These are phyloP conservation scores for Oryza coarctata DNA, from an alignment of 176 grass and related monocot genomes.

Conservation along the genomic window DNA sequence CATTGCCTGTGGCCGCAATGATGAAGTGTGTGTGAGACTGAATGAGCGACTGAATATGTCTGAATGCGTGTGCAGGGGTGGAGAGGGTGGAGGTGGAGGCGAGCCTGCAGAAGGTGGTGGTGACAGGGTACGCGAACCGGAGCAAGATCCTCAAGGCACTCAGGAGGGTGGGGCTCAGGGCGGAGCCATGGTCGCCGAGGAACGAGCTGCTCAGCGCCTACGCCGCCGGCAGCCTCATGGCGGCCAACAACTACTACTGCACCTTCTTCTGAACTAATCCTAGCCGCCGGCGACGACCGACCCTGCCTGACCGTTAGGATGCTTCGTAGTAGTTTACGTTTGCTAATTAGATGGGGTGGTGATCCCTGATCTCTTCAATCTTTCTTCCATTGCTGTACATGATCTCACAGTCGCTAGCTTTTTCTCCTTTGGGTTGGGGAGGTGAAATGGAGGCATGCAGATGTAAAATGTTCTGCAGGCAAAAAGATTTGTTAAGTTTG, in stretches of 20 bases:
- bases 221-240: conserved; percentile 60
- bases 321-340: background rate
- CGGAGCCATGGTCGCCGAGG: conserved; percentile 79
- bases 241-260: conserved; percentile 60
- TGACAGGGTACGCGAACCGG: conserved; percentile 85
- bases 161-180: conserved; percentile 88
- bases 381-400: conserved; percentile 22
- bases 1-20: conserved; percentile 14
- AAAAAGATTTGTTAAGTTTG: background rate
- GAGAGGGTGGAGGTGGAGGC: conserved; percentile 95
- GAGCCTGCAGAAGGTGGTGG: conserved; percentile 88
- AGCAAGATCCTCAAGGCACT: conserved; percentile 97
- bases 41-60: background rate
- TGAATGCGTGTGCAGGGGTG: conserved; percentile 45
- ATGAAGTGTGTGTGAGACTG: background rate
- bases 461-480: conserved; percentile 22
- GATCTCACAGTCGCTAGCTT: background rate
- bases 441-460: background rate
- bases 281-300: too few species aligned
- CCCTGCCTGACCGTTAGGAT: background rate
- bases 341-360: conserved; percentile 7
- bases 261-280: conserved; percentile 64
- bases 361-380: background rate
- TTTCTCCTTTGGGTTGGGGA: background rate
- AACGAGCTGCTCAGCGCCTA: conserved; percentile 94